Percentiles rank a stretch among this genome's conserved stretches.
phyloP scores from a whole-genome alignment of 352 stramenopile species.

The Globisporangium mamillatum region DNA sequence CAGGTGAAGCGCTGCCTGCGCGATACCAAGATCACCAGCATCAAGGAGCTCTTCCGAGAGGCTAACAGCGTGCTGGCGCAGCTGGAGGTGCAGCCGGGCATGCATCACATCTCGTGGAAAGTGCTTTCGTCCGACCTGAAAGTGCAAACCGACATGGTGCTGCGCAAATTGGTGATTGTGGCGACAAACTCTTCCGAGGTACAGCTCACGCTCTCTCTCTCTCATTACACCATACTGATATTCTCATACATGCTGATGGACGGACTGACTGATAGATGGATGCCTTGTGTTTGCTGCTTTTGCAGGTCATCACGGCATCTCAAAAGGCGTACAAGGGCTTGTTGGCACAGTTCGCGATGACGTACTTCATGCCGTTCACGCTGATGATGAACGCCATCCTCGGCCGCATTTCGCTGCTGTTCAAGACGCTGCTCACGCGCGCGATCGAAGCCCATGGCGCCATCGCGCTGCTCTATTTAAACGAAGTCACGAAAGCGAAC shows the following conservation, averaged over 20 bases:
- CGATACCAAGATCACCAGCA: slow-evolving; percentile 36
- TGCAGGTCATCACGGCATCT: slow-evolving; percentile 42
- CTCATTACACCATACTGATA: background rate
- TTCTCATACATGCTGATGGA: background rate
- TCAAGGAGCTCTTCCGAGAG: slow-evolving; percentile 38
- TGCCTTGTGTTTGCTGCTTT: background rate
- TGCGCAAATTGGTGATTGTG: slow-evolving; percentile 43
- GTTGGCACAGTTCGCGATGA: slow-evolving; percentile 75
- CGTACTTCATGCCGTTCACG: slow-evolving; percentile 85
- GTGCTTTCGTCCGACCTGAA: slow-evolving; percentile 62
- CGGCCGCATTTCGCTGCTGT: slow-evolving; percentile 50
- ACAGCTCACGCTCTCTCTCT: background rate
- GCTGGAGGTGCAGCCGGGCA: slow-evolving; percentile 38
- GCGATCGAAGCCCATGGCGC: slow-evolving; percentile 63
- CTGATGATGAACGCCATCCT: slow-evolving; percentile 80
- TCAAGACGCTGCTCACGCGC: slow-evolving; percentile 61
- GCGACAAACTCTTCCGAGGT: slow-evolving; percentile 32
- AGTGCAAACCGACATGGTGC: slow-evolving; percentile 36
- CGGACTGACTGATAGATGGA: background rate
- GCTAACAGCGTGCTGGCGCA: slow-evolving; percentile 39
- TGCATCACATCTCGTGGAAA: slow-evolving; percentile 82
- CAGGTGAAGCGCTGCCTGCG: slow-evolving; percentile 70
- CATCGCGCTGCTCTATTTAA: slow-evolving; percentile 70
- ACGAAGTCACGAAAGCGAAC: slow-evolving; percentile 79
- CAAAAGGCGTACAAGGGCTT: slow-evolving; percentile 83